Evolutionary conservation across 2,329 filamentous ascomycete genomes (phyloP).

Genomic region (Diaporthe vexans): DNA sequence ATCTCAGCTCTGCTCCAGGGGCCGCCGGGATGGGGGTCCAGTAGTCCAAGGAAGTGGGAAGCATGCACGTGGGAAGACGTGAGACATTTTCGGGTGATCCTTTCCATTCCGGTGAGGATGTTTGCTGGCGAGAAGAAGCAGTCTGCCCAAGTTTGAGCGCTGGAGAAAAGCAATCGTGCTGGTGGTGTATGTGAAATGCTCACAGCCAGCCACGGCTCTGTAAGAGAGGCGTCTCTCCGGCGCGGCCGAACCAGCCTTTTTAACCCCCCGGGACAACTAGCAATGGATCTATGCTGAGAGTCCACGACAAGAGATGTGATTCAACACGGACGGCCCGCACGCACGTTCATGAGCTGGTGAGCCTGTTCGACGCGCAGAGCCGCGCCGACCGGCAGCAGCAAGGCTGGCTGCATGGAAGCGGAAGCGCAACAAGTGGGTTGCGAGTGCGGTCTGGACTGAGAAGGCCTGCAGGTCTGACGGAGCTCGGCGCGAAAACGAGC

Average conservation of each 20-base stretch:
- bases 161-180: conserved; percentile 13
- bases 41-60: conserved; percentile 5
- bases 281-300: not conserved
- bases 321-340: not conserved
- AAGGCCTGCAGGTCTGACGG: not conserved
- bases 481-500: conserved; percentile 22
- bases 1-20: conserved; percentile 31
- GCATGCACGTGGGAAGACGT: conserved; percentile 27
- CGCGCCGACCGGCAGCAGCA: conserved; percentile 25
- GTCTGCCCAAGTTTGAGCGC: not conserved
- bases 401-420: conserved; percentile 20
- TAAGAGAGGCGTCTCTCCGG: not conserved
- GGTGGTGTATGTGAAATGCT: not conserved
- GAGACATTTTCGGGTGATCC: conserved; percentile 34
- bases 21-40: not conserved
- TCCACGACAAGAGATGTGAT: not conserved
- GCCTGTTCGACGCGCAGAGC: conserved; percentile 31
- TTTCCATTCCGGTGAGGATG: conserved; percentile 26
- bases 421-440: not conserved
- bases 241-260: not conserved
- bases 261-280: not conserved
- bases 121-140: conserved; percentile 19
- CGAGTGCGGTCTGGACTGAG: not conserved
- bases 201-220: not conserved
- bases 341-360: conserved; percentile 21